Percentiles rank a stretch among this genome's conserved stretches.
These are phyloP conservation scores for Rosa chinensis DNA, from an alignment of 306 rosid species.

Conservation along the genomic window DNA sequence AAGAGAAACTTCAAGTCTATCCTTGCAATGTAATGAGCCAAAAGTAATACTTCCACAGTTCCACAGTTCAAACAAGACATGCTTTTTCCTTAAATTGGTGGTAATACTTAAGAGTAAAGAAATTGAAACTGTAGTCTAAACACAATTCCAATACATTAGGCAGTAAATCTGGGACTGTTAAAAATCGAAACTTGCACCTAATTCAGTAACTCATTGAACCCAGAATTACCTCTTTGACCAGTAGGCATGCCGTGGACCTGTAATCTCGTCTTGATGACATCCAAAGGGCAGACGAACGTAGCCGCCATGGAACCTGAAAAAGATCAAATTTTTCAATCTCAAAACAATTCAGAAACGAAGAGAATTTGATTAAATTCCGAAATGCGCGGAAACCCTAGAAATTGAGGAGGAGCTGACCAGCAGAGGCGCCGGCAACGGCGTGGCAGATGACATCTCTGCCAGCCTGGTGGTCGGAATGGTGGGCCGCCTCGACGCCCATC, in stretches of 20 bases:
- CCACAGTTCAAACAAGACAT: not conserved
- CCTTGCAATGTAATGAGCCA: not conserved
- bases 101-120: not conserved
- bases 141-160: not conserved
- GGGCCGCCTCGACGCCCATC: conserved; percentile 52
- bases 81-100: not conserved
- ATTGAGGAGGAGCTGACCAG: conserved; percentile 52
- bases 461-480: conserved; percentile 38
- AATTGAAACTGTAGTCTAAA: not conserved
- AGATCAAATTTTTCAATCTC: conserved; percentile 19
- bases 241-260: conserved; percentile 93
- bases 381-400: conserved; percentile 30
- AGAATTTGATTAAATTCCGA: not conserved
- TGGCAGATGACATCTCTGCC: conserved; percentile 45
- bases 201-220: not conserved
- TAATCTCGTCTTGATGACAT: conserved; percentile 96
- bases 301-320: conserved; percentile 87
- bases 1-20: not conserved
- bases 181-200: not conserved
- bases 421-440: conserved; percentile 89
- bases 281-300: conserved; percentile 90
- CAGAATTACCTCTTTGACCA: conserved; percentile 61
- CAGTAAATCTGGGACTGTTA: not conserved
- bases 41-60: not conserved
- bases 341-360: too few species aligned